phyloP scores from a whole-genome alignment of 352 stramenopile genomes.

The Discostella stelligera region DNA sequence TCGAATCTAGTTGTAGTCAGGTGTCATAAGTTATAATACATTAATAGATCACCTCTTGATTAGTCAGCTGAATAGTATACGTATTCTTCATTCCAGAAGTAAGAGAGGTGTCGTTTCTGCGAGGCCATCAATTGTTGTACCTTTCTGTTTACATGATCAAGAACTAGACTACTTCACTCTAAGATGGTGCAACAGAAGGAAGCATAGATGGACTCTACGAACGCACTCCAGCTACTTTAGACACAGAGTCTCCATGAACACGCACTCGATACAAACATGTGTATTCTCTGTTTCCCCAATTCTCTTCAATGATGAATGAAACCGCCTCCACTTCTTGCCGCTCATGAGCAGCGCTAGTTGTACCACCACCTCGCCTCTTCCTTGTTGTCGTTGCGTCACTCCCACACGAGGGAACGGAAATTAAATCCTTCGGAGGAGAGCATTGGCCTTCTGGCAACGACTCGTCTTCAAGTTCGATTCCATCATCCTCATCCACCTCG shows the following conservation, averaged over 20 bases:
- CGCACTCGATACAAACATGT: slow-evolving; percentile 82
- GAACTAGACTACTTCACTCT: too few species aligned
- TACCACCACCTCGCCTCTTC: not conserved
- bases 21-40: too few species aligned
- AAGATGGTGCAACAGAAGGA: too few species aligned
- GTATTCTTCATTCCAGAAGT: too few species aligned
- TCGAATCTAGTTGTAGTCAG: too few species aligned
- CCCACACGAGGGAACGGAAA: slow-evolving; percentile 34
- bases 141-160: too few species aligned
- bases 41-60: too few species aligned
- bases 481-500: slow-evolving; percentile 9
- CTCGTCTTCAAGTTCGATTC: slow-evolving; percentile 7
- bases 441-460: slow-evolving; percentile 26
- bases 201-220: too few species aligned
- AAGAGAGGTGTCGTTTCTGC: too few species aligned
- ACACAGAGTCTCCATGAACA: slow-evolving; percentile 65
- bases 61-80: too few species aligned
- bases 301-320: slow-evolving; percentile 79
- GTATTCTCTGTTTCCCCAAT: slow-evolving; percentile 79
- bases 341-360: not conserved
- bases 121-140: too few species aligned
- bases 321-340: slow-evolving; percentile 51
- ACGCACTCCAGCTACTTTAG: too few species aligned
- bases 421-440: slow-evolving; percentile 29
- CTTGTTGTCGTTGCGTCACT: slow-evolving; percentile 30